Base-by-base conservation (phyloP, 352 stramenopile species). In the Sclerospora graminicola region DNA sequence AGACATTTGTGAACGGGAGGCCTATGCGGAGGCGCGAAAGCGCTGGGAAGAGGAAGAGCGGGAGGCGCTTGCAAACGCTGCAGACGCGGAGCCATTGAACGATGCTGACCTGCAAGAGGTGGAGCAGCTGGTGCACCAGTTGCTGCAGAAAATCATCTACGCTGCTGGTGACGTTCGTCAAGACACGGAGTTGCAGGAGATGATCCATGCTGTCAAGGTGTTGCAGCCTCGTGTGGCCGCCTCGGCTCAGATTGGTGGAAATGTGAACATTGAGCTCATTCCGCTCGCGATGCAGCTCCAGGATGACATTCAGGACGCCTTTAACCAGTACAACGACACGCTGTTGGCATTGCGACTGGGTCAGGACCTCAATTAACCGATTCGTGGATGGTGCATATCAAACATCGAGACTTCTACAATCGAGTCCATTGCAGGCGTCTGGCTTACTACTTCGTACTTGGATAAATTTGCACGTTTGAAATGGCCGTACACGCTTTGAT, bases 301-400 rank as follows among this genome's bases (percentile, higher is more conserved):
- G 48, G 82, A 94, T 55, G 79, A 94, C 57, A 94, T 94, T 52
- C 76, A 90, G 51, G 79, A 94, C 32, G 82, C 82, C 33, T 90
- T 94, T 61, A 91, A 84, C 64, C 82, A 94, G 75, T 94, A 94
- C 74, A 85, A 91, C 65, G 82, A 94, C 60, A 90, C 82, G 54
- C 41, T 94, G 33, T 46, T 94, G 56, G 82, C 82, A 21, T 69
- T 94, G 21, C 75, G 80, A 36, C 58, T 94, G 26, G 82, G 79
- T 45, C 82, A 89, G 62, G 82, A 90, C 54, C 73, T 85, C 49
- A 83, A 79, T 54, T 87, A 79, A 77, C 39, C 37, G 51, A 40
- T 10, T 44, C 37, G 19, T 39, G 38, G 19, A 39, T 31, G 44
- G 10, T 39, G 26, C 21, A 8, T 35, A 24, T 14, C 27, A 18